A percentile compares a stretch with the other conserved stretches of the same genome.
Conservation (phyloP, 495 filamentous ascomycete genomes). For the Daldinia concentrica region DNA sequence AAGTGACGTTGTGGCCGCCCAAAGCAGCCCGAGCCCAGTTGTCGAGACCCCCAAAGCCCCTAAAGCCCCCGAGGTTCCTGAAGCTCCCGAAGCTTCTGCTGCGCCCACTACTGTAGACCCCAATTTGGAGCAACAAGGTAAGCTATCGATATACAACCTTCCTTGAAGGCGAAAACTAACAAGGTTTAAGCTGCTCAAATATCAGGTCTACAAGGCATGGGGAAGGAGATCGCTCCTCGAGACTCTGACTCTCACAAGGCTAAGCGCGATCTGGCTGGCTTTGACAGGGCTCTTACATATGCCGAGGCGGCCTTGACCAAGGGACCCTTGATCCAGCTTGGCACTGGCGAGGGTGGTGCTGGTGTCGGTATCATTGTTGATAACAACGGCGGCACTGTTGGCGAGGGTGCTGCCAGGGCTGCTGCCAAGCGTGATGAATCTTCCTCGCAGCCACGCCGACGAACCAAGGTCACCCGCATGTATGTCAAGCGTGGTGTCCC, state of each 20-base stretch:
- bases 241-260: conserved; percentile 35
- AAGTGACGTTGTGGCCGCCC: conserved; percentile 14
- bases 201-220: conserved; percentile 57
- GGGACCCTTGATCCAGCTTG: conserved; percentile 57
- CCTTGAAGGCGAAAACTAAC: conserved; percentile 15
- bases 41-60: conserved; percentile 23
- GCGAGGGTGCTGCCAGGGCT: conserved; percentile 9
- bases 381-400: conserved; percentile 46
- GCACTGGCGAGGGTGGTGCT: conserved; percentile 57
- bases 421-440: conserved; percentile 47
- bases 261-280: conserved; percentile 58
- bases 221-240: conserved; percentile 60
- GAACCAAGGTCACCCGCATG: conserved; percentile 61
- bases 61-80: conserved; percentile 17
- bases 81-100: conserved; percentile 9
- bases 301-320: conserved; percentile 58
- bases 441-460: conserved; percentile 45
- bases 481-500: conserved; percentile 58
- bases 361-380: conserved; percentile 62
- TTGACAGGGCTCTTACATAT: conserved; percentile 59
- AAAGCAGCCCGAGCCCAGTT: conserved; percentile 21
- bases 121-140: conserved; percentile 50
- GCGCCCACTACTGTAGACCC: conserved; percentile 42
- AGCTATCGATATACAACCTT: neutral
- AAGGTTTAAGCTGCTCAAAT: conserved; percentile 50